phyloP scores from a whole-genome alignment of 2,329 filamentous ascomycete genomes.

The Chaetothyriales sp. region DNA sequence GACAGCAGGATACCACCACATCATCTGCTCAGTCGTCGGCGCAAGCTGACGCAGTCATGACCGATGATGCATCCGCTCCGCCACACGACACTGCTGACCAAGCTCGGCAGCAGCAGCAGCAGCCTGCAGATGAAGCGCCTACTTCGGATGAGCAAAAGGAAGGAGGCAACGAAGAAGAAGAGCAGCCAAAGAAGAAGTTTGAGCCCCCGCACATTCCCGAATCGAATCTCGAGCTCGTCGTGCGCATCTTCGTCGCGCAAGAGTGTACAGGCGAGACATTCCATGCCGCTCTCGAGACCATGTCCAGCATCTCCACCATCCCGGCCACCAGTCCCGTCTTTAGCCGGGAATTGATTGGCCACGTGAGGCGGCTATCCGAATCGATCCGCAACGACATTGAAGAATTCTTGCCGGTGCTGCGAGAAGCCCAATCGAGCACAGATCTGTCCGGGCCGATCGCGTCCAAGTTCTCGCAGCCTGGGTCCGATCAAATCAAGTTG shows the following conservation, averaged over 20 bases:
- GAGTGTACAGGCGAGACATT: slow-evolving; percentile 98
- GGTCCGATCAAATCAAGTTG: slow-evolving; percentile 92
- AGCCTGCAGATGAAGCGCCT: slow-evolving; percentile 5
- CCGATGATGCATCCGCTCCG: slow-evolving; percentile 25
- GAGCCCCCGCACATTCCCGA: slow-evolving; percentile 76
- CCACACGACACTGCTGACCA: slow-evolving; percentile 19
- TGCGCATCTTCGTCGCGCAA: slow-evolving; percentile 87
- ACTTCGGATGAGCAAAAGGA: slow-evolving; percentile 12
- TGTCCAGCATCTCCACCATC: slow-evolving; percentile 91
- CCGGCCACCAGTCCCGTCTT: slow-evolving; percentile 81
- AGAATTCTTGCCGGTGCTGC: slow-evolving; percentile 72
- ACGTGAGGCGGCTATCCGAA: slow-evolving; percentile 72
- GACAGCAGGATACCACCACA: slow-evolving; percentile 25
- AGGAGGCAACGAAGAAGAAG: slow-evolving; percentile 25
- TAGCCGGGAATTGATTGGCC: slow-evolving; percentile 78
- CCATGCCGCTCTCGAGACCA: slow-evolving; percentile 93
- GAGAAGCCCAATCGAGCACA: slow-evolving; percentile 72
- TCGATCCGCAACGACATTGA: slow-evolving; percentile 74
- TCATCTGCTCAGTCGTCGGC: slow-evolving; percentile 24
- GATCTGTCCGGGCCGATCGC: slow-evolving; percentile 92
- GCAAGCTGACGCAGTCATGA: slow-evolving; percentile 26
- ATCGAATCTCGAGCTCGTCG: slow-evolving; percentile 81
- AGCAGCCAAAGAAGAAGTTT: slow-evolving; percentile 48
- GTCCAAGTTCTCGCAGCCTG: slow-evolving; percentile 88
- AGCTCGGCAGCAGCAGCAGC: background rate